These are phyloP conservation scores for Mycena alexandri DNA, from an alignment of 768 basidiomycete species.

Conservation along the genomic window DNA sequence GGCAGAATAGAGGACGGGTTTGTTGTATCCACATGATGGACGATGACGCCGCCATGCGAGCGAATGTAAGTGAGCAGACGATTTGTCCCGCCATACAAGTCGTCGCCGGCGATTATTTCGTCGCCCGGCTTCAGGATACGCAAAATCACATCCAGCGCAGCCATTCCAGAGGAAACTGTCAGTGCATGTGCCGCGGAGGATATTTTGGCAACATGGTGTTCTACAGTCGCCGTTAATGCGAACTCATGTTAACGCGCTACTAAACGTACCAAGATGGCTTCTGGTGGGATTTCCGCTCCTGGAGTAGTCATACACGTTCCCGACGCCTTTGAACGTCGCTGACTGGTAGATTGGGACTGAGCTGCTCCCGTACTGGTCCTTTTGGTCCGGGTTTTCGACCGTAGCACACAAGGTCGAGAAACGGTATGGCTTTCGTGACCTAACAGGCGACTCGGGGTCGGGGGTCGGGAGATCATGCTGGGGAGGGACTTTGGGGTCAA, in stretches of 20 bases:
- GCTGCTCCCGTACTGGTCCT: constrained; percentile 95
- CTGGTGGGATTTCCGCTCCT: constrained; percentile 97
- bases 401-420: constrained; percentile 94
- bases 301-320: constrained; percentile 92
- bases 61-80: constrained; percentile 92
- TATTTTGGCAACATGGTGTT: constrained; percentile 97
- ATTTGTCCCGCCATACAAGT: constrained; percentile 98
- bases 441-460: constrained; percentile 81
- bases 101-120: constrained; percentile 96
- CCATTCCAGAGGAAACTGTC: constrained; percentile 97
- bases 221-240: constrained; percentile 56
- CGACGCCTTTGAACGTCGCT: constrained; percentile 96
- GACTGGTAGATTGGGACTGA: constrained; percentile 98
- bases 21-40: constrained; percentile 96
- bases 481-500: constrained; percentile 51
- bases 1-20: constrained; percentile 72
- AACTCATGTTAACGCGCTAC: constrained; percentile 16
- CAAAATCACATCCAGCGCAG: constrained; percentile 94
- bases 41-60: constrained; percentile 87
- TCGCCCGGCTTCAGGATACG: constrained; percentile 96
- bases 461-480: constrained; percentile 80
- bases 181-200: constrained; percentile 93
- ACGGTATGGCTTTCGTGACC: constrained; percentile 80
- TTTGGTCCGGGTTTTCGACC: constrained; percentile 90
- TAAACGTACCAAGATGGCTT: constrained; percentile 84